A percentile compares a stretch with the other conserved stretches of the same genome.
phyloP scores from a whole-genome alignment of 2,329 filamentous ascomycete genomes.

The Sporothrix globosa region DNA sequence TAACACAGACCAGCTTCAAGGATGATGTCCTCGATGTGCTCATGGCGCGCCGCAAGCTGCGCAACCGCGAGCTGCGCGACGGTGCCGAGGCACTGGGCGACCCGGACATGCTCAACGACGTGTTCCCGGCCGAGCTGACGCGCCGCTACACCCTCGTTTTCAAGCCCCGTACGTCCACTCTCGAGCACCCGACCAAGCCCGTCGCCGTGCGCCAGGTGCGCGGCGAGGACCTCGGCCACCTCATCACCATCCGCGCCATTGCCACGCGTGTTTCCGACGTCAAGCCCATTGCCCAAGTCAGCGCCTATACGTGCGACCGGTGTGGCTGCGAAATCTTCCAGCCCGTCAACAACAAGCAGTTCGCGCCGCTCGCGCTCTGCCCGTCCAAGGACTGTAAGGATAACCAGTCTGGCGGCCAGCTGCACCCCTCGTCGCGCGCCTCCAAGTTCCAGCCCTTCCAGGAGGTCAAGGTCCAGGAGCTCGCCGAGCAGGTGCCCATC shows the following conservation, averaged over 20 bases:
- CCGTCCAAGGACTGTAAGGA: slow-evolving; percentile 85
- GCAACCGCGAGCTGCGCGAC: slow-evolving; percentile 76
- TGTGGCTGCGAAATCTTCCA: slow-evolving; percentile 98
- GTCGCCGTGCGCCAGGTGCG: slow-evolving; percentile 92
- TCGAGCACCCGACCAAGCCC: slow-evolving; percentile 64
- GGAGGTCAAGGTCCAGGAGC: slow-evolving; percentile 97
- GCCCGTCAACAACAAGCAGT: slow-evolving; percentile 88
- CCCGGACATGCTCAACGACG: slow-evolving; percentile 67
- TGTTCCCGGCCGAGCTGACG: slow-evolving; percentile 90
- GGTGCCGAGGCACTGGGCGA: slow-evolving; percentile 69
- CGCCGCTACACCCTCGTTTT: slow-evolving; percentile 95
- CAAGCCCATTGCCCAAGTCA: slow-evolving; percentile 96
- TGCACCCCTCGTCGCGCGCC: slow-evolving; percentile 91
- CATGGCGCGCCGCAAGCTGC: slow-evolving; percentile 84
- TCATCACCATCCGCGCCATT: slow-evolving; percentile 94
- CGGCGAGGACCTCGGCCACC: slow-evolving; percentile 86
- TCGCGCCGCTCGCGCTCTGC: slow-evolving; percentile 82
- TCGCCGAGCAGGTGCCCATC: slow-evolving; percentile 98
- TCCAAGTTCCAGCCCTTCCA: slow-evolving; percentile 98
- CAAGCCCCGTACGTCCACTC: slow-evolving; percentile 80
- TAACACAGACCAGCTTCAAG: slow-evolving; percentile 66
- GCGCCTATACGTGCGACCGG: slow-evolving; percentile 95
- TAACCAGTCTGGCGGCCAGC: slow-evolving; percentile 90
- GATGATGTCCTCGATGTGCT: slow-evolving; percentile 96
- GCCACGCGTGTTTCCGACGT: slow-evolving; percentile 95